Evolutionary conservation across 495 filamentous ascomycete species (phyloP), one percentile per base, ranked within the genome.

Genomic region (Articulospora tetracladia): DNA sequence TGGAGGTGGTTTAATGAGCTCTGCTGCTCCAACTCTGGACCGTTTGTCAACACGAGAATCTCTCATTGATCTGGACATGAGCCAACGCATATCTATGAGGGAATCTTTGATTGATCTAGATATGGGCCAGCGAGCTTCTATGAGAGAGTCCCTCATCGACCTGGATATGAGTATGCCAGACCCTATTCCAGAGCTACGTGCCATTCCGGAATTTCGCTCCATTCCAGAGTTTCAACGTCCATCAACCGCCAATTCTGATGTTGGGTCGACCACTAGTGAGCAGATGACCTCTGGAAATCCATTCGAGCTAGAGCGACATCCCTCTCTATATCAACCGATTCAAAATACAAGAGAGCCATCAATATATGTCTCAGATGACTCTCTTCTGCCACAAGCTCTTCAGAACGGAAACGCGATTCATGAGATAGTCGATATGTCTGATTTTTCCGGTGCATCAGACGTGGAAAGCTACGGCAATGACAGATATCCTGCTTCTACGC

Each of bases 161-260:
- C 17, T 44, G 7, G 39, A 44, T 17, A 26, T 36, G 23, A 56
- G 34, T 15, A 13, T 46, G 6, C 48, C 57, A 8, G 48, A 53
- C 25, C 57, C 48, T 10, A 19, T 44, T 15, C 39, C 30, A 13
- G 4, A 7, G n/a, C n/a, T 44, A 7, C 39, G 15, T 44, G 39
- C 11, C 17, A 44, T 44, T 3, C 39, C 39, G n/a, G 39, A 44
- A 15, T 17, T 44, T 44, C 39, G 39, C n/a, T 20, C 55, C 11
- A 30, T 60, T 22, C 59, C 55, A 13, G 44, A 59, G 13, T 19
- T 70, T 17, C 71, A 69, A 17, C 70, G 78, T 3, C 80, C 78
- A 0, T 84, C 79, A 17, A 83, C 79, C 1, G 80, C 79, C 11
- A 76, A 82, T 65, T 83, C 77, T 22, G 79, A 82, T 60, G 77